phyloP scores from a whole-genome alignment of 2,329 filamentous ascomycete genomes.

The Endothia cerciana region DNA sequence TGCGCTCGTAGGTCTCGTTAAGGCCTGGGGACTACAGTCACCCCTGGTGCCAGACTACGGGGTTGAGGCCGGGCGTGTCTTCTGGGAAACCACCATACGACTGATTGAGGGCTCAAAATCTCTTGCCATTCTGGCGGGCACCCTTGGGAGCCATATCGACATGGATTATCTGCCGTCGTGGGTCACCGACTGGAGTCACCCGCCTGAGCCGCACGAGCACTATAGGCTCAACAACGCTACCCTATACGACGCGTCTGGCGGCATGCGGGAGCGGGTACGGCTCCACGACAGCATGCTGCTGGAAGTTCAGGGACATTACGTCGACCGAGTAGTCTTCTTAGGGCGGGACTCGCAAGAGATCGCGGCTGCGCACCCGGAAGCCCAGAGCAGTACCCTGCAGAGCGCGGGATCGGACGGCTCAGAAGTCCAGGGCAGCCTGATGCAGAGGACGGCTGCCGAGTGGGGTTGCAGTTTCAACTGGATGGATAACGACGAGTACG shows the following conservation, averaged over 20 bases:
- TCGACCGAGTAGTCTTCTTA: neutral
- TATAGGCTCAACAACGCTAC: slow-evolving; percentile 6
- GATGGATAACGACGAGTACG: neutral
- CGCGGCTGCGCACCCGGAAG: neutral
- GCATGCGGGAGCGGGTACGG: slow-evolving; percentile 19
- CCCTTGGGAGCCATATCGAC: neutral
- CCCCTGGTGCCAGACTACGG: slow-evolving; percentile 6
- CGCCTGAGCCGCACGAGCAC: slow-evolving; percentile 4
- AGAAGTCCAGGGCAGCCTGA: neutral
- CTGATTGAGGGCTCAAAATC: slow-evolving; percentile 7
- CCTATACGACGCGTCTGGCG: neutral
- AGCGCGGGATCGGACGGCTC: neutral
- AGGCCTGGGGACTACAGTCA: slow-evolving; percentile 3
- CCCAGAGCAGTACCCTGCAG: neutral
- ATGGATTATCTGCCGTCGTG: slow-evolving; percentile 2
- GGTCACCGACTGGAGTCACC: slow-evolving; percentile 19
- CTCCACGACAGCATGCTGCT: slow-evolving; percentile 9
- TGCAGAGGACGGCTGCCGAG: neutral
- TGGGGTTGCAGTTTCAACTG: neutral
- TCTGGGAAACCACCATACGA: slow-evolving; percentile 6
- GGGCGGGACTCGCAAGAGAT: neutral
- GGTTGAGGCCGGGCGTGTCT: slow-evolving; percentile 4
- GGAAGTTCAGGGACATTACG: neutral
- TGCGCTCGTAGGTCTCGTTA: slow-evolving; percentile 7
- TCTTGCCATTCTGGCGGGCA: slow-evolving; percentile 6